These are phyloP conservation scores for Aurantiochytrium sp. DNA, from an alignment of 108 stramenopile genomes.

Conservation along the genomic window DNA sequence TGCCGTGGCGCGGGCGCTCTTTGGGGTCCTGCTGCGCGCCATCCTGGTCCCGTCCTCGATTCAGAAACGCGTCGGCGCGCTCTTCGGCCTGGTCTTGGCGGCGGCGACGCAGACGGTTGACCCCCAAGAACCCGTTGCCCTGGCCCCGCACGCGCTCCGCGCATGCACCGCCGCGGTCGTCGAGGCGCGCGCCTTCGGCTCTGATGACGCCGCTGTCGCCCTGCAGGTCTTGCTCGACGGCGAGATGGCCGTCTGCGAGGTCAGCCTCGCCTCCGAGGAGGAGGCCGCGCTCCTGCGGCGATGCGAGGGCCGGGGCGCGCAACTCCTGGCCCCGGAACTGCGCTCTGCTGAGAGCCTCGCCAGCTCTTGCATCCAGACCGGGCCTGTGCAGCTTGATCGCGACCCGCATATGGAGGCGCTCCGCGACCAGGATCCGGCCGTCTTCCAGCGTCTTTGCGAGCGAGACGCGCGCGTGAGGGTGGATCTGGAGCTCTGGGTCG, in stretches of 20 bases:
- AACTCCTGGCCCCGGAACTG: no score
- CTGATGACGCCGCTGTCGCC: not conserved
- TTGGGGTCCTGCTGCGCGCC: not conserved
- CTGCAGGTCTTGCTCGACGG: not conserved
- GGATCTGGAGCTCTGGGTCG: no score
- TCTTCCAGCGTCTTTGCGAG: no score
- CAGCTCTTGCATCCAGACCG: no score
- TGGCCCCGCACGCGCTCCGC: not conserved
- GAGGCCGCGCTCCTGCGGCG: not conserved
- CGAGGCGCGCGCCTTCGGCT: not conserved
- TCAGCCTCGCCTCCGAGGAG: not conserved
- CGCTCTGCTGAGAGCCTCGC: no score
- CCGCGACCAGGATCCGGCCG: no score
- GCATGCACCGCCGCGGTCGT: not conserved
- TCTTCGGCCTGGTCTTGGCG: not conserved
- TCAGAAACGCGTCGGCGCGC: not conserved
- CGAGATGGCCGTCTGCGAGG: not conserved
- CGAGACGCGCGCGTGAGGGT: no score
- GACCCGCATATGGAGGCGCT: no score
- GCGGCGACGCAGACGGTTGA: not conserved
- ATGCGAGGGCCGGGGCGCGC: not conserved
- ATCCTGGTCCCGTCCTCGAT: not conserved
- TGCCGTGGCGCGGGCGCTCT: not conserved
- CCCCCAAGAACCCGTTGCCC: not conserved
- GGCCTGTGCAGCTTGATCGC: no score